Base-by-base conservation (phyloP, 495 filamentous ascomycete genomes). In the Amniculicola lignicola region DNA sequence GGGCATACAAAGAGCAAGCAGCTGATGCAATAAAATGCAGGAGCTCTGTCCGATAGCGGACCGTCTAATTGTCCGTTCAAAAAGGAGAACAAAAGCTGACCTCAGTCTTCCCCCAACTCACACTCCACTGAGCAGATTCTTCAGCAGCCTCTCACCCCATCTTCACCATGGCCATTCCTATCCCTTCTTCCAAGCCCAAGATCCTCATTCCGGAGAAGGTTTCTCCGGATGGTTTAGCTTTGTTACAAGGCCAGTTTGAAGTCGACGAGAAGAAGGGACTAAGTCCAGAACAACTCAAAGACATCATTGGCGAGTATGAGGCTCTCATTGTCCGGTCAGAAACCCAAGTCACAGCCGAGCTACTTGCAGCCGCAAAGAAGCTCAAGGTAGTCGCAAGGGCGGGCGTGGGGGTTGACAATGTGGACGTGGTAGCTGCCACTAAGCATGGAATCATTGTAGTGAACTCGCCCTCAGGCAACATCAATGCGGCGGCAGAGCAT, bases 371-470 rank as follows among this genome's bases (percentile, higher is more conserved):
- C 4, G 84, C 75, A 3, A 74, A 72, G 46, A 80, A 75, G 39
- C 70, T 89, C 5, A 80, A 82, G 61, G 85, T 88, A 3, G 84
- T 89, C n/a, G 85, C 85, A 9, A 72, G 85, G 43, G 85, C 85
- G 16, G 85, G 85, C 7, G 85, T 89, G 0, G 85, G 85, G 4
- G 85, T 89, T 10, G 85, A 89, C 67, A 89, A 89, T 74, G 83
- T 89, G 42, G 81, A 88, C 67, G 80, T 89, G 0, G 68, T 73
- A 23, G 76, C 79, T 12, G 85, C 85, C 1, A 89, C 85, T 1
- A 73, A 75, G 47, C 69, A 77, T 19, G 85, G 85, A 11, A 78
- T 89, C 29, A 79, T 89, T 16, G 85, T 89, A 0, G 83, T 88
- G 40, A 89, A 88, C 66, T 80, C 76, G 3, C 85, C 85, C 0